Percentiles rank a stretch among this genome's conserved stretches.
These are phyloP conservation scores for Ramalina intermedia DNA, from an alignment of 495 filamentous ascomycete species.

Conservation along the genomic window DNA sequence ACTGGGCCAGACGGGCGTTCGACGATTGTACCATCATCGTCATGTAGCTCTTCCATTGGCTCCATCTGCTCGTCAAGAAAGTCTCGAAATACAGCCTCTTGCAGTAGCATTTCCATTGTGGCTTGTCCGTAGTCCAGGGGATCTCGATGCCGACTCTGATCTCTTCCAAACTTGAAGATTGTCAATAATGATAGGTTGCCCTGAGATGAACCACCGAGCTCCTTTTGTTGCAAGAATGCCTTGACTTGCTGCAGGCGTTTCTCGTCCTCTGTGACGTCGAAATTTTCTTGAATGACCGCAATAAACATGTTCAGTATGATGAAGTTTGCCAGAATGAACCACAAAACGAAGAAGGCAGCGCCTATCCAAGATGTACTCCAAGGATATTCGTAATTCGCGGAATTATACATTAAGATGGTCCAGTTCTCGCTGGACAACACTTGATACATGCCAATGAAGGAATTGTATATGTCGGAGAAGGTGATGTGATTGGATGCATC, in stretches of 20 bases:
- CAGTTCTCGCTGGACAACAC: slow-evolving; percentile 96
- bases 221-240: slow-evolving; percentile 82
- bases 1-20: slow-evolving; percentile 20
- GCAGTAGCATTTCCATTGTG: slow-evolving; percentile 86
- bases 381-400: slow-evolving; percentile 47
- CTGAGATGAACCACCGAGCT: slow-evolving; percentile 50
- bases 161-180: slow-evolving; percentile 68
- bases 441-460: slow-evolving; percentile 96
- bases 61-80: slow-evolving; percentile 66
- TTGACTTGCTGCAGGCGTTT: slow-evolving; percentile 93
- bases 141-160: slow-evolving; percentile 50
- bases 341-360: slow-evolving; percentile 80
- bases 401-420: slow-evolving; percentile 75
- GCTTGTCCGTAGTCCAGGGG: slow-evolving; percentile 79
- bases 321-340: slow-evolving; percentile 92
- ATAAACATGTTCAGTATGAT: slow-evolving; percentile 99
- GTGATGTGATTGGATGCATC: slow-evolving; percentile 48
- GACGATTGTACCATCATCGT: slow-evolving; percentile 16
- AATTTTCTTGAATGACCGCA: slow-evolving; percentile 99
- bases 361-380: slow-evolving; percentile 80
- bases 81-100: slow-evolving; percentile 85
- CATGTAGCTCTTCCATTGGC: slow-evolving; percentile 15
- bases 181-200: slow-evolving; percentile 74
- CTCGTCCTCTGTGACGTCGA: slow-evolving; percentile 98
- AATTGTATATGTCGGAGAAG: slow-evolving; percentile 85